Evolutionary conservation across 1,284 basidiomycete genomes (phyloP).

Genomic region (Wallemia ichthyophaga): DNA sequence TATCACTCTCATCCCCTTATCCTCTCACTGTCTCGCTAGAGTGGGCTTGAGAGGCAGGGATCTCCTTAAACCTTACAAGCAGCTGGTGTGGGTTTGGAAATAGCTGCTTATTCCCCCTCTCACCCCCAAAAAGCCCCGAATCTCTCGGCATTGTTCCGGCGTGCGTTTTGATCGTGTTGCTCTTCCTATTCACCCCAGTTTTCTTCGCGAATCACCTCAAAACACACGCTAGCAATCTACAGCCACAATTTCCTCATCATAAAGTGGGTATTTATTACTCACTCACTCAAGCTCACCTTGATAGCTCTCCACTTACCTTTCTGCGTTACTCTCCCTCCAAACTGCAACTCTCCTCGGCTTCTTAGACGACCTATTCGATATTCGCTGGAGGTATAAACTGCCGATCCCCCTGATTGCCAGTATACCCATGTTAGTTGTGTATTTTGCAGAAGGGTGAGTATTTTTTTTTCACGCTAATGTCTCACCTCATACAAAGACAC

Average conservation of each 20-base stretch:
- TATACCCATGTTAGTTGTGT: constrained; percentile 80
- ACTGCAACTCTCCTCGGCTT: constrained; percentile 85
- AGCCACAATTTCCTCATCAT: constrained; percentile 39
- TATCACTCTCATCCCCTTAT: constrained; percentile 36
- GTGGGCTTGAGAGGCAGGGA: constrained; percentile 52
- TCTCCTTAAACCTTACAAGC: constrained; percentile 40
- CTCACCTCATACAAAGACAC: not conserved
- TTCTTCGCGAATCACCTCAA: constrained; percentile 43
- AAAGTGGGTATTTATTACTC: constrained; percentile 39
- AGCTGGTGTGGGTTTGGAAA: constrained; percentile 29
- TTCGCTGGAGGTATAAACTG: constrained; percentile 91
- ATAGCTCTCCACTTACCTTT: constrained; percentile 74
- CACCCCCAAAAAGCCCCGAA: constrained; percentile 37
- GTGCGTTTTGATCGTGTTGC: constrained; percentile 50
- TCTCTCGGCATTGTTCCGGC: constrained; percentile 72
- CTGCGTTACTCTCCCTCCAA: constrained; percentile 61
- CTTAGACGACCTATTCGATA: constrained; percentile 91
- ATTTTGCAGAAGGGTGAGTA: constrained; percentile 41
- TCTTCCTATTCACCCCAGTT: constrained; percentile 62
- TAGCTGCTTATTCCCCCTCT: not conserved
- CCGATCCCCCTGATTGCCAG: constrained; percentile 88
- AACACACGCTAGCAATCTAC: constrained; percentile 6
- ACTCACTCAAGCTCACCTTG: too few species aligned
- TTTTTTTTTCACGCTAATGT: not conserved
- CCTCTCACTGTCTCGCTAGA: constrained; percentile 39